phyloP scores from a whole-genome alignment of 768 basidiomycete species.

The Sarcomyxa edulis region DNA sequence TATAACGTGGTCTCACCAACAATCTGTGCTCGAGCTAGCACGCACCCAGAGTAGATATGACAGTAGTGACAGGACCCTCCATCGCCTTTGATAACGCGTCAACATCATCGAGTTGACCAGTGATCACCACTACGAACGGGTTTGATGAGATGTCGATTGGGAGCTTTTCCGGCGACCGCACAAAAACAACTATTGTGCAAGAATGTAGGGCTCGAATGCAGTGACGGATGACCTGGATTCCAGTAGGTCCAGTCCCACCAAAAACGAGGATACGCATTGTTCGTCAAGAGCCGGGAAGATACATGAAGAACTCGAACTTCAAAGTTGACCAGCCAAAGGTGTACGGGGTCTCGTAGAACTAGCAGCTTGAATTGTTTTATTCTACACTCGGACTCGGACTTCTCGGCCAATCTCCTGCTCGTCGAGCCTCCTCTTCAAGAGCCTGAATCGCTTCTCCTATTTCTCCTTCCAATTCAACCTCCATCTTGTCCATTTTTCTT shows the following conservation, averaged over 20 bases:
- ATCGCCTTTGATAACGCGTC: constrained; percentile 46
- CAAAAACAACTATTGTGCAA: constrained; percentile 51
- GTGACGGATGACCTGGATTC: constrained; percentile 52
- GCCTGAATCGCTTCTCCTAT: constrained; percentile 40
- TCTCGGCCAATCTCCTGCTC: constrained; percentile 35
- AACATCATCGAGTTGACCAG: constrained; percentile 52
- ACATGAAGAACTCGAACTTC: too few relatives aligned
- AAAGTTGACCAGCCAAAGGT: too few relatives aligned
- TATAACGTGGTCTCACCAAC: constrained; percentile 10
- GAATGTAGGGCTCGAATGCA: constrained; percentile 35
- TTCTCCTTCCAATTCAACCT: constrained; percentile 36
- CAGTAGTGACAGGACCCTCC: constrained; percentile 51
- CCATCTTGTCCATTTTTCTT: constrained; percentile 42
- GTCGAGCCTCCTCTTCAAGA: constrained; percentile 39
- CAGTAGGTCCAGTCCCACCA: constrained; percentile 64
- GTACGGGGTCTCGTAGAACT: too few relatives aligned
- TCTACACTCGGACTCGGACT: not conserved
- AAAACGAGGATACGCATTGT: constrained; percentile 56
- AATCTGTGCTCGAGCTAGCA: too few relatives aligned
- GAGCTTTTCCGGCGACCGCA: constrained; percentile 59
- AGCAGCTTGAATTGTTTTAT: too few relatives aligned
- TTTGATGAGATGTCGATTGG: constrained; percentile 43
- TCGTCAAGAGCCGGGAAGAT: not conserved
- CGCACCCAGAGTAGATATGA: constrained; percentile 69
- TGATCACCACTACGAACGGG: constrained; percentile 39